These are phyloP conservation scores for Microbotryum saponariae DNA, from an alignment of 1,284 basidiomycete species.

Conservation along the genomic window DNA sequence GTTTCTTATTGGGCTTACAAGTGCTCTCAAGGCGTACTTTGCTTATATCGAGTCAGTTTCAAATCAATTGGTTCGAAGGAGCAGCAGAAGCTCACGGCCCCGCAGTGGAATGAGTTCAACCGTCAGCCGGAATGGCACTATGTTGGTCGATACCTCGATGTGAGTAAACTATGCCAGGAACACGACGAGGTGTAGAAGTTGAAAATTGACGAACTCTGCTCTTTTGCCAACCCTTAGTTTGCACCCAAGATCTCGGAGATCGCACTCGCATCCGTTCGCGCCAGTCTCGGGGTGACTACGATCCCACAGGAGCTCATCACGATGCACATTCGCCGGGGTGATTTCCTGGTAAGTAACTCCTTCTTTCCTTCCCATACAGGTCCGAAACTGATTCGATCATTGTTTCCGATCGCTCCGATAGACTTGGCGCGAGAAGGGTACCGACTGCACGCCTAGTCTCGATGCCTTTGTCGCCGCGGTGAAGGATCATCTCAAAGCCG, in stretches of 20 bases:
- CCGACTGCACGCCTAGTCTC: conserved; percentile 57
- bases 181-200: neutral
- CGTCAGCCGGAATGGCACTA: conserved; percentile 17
- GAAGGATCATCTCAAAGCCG: conserved; percentile 49
- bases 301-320: conserved; percentile 50
- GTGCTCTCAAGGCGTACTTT: no score
- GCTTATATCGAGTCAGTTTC: no score
- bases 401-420: neutral
- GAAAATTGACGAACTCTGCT: neutral
- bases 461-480: conserved; percentile 54
- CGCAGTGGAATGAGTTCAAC: conserved; percentile 4
- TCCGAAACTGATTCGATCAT: neutral
- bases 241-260: conserved; percentile 24
- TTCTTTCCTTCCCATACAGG: neutral
- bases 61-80: no score
- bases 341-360: conserved; percentile 45
- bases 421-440: conserved; percentile 28
- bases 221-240: conserved; percentile 8
- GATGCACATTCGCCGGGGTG: conserved; percentile 57
- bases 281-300: conserved; percentile 1
- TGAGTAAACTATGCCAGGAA: neutral
- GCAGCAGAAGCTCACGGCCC: conserved; percentile 3
- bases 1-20: no score
- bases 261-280: conserved; percentile 5
- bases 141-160: conserved; percentile 26